Conservation (phyloP, 179 eudicot species). For the Carnegiea gigantea region DNA sequence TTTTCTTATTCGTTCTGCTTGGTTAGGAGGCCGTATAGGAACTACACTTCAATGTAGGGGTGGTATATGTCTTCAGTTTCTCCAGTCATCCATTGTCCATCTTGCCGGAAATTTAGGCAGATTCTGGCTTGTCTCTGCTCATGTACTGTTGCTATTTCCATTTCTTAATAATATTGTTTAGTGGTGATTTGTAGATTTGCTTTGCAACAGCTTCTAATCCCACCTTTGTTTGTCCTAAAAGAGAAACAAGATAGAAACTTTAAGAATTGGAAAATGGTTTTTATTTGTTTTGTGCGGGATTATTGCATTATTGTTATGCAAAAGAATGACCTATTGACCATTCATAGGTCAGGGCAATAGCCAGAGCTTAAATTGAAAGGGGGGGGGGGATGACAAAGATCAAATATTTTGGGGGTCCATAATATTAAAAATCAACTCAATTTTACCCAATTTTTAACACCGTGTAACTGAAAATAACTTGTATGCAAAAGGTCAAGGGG, state of each 20-base stretch:
- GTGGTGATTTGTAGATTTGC: no score
- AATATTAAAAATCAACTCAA: no score
- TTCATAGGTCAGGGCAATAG: background rate
- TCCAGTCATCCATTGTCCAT: background rate
- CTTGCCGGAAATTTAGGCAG: background rate
- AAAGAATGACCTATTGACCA: background rate
- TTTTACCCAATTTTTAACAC: no score
- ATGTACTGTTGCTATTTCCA: background rate
- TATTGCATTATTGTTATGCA: background rate
- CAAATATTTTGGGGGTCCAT: no score
- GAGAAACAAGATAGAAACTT: background rate
- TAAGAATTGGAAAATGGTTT: background rate
- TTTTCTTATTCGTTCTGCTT: background rate
- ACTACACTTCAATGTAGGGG: background rate
- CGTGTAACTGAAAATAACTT: no score
- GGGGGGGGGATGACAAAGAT: no score
- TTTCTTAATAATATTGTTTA: no score
- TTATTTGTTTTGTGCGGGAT: background rate
- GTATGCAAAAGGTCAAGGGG: no score
- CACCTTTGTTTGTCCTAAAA: background rate
- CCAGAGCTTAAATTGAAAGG: no score
- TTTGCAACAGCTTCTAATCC: no score
- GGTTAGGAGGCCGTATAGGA: background rate
- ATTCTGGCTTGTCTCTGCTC: background rate
- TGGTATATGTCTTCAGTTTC: background rate